Percentiles rank a stretch among this genome's conserved stretches.
phyloP scores from a whole-genome alignment of 2,329 filamentous ascomycete species.

The Alternaria novae-zelandiae region DNA sequence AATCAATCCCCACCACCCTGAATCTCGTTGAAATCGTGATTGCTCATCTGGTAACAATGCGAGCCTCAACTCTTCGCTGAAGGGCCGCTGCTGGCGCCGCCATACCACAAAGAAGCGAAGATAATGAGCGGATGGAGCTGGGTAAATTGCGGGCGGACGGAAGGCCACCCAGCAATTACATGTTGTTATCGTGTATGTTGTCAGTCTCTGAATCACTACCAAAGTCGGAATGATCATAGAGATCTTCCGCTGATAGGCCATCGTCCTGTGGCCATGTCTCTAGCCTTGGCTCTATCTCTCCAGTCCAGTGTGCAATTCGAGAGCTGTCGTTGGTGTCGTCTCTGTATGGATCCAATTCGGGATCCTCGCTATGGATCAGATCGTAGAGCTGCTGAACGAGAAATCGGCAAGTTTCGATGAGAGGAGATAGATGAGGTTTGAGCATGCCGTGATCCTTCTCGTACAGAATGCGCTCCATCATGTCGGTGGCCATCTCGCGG shows the following conservation, averaged over 20 bases:
- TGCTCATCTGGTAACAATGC: neutral
- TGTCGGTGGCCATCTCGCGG: constrained; percentile 23
- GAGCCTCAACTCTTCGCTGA: neutral
- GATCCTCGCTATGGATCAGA: constrained; percentile 29
- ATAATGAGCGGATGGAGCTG: neutral
- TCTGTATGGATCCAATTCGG: constrained; percentile 24
- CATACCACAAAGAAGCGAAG: neutral
- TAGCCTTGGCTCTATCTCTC: constrained; percentile 32
- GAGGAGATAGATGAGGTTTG: constrained; percentile 31
- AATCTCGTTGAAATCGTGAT: neutral
- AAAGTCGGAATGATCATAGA: constrained; percentile 47
- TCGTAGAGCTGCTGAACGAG: constrained; percentile 28
- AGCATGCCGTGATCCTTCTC: constrained; percentile 32
- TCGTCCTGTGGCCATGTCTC: constrained; percentile 36
- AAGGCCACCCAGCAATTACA: constrained; percentile 1
- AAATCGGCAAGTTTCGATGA: constrained; percentile 29
- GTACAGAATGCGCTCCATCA: constrained; percentile 28
- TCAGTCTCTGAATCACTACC: constrained; percentile 46
- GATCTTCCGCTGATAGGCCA: constrained; percentile 38
- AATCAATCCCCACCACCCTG: neutral
- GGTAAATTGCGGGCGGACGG: neutral
- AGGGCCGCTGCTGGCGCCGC: neutral
- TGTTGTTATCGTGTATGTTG: constrained; percentile 30
- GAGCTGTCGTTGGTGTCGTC: constrained; percentile 26
- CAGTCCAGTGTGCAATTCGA: constrained; percentile 30